Evolutionary conservation across 75 land plant genomes (phyloP), one percentile per base, ranked within the genome.

Genomic region (Picea sitchensis): DNA sequence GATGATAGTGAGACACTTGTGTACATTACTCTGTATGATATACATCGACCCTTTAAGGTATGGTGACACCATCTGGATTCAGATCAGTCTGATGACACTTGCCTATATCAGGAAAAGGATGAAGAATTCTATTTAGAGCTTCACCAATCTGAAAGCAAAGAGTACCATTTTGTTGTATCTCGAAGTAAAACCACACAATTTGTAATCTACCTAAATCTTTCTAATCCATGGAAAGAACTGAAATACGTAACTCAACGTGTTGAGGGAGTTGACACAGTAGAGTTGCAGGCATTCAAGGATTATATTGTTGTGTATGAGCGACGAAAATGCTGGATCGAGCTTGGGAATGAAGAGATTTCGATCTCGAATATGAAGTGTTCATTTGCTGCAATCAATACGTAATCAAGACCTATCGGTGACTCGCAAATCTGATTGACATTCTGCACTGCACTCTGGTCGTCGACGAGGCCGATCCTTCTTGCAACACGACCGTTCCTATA

Each of bases 91-190:
- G 88, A 77, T 75, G 98, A 94, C 79, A 31, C 75, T 7, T 92
- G 92, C 73, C 89, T 97, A 4, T 97, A 92, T 79, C 94, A 94
- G 77, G 99, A 97, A 78, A 82, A 86, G 78, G 93, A 97, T 85
- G 95, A 90, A 67, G 92, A 83, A 77, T 93, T 84, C 69, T 90
- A 81, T 84, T 83, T 97, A 41, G 90, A 84, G 79, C 88, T 97
- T 83, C n/a, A 21, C 14, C 84, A 81, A 69, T 94, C 99, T 60
- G 98, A 94, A 83, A 97, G 98, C 83, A 86, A 91, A 71, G 76
- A 88, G 47, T 97, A 83, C 81, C 73, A 92, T 61, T 94, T 97
- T 86, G 86, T 94, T 78, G 68, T 47, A 6, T 94, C 95, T 75
- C 89, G 81, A 61, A 97, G 93, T 65, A 94, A 91, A 87, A 88